Base-by-base conservation (phyloP, 257 asterid species). In the Penstemon davidsonii region DNA sequence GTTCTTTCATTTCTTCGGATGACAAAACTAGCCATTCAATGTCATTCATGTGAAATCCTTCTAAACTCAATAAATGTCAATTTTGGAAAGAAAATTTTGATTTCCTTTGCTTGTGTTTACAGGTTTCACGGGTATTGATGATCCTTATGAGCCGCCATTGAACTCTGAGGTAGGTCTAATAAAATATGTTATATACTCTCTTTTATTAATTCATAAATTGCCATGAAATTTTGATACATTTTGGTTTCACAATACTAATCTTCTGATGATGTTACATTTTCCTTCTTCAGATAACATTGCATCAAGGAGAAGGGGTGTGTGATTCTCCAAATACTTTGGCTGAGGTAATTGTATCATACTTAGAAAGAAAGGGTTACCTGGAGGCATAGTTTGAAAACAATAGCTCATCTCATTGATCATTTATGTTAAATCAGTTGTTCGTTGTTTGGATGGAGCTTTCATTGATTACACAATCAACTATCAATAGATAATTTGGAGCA, bases 51-150 rank as follows among this genome's bases (percentile, higher is more conserved):
- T 25, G 33, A 25, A 25, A 2, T 25, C 33, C 33, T 25, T 25
- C 33, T 2, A 1, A 25, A 25, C 33, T 25, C 33, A 25, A 38
- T 18, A 57, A 5, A 38, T 64, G 59, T 33, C 12, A 64, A 8
- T 75, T 5, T 55, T 5, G n/a, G 60, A 0, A 25, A 25, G 41
- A 56, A 58, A 13, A 7, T 25, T 7, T 7, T 59, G 66, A 60
- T 59, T 68, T 55, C 3, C 68, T 57, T 36, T 64, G n/a, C 43
- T 70, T 63, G 13, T 19, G 11, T 38, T 75, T 68, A 57, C 87
- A 94, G 99, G 96, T 69, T 94, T 94, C 83, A 94, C 99, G 1
- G 99, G 98, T 58, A 76, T 94, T 69, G 98, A 94, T 69, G 99
- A 94, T 82, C 99, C 96, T 55, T 94, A 94, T 59, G 99, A 94